Evolutionary conservation across 495 filamentous ascomycete species (phyloP), one percentile per base, ranked within the genome.

Genomic region (Annulohypoxylon stygium): DNA sequence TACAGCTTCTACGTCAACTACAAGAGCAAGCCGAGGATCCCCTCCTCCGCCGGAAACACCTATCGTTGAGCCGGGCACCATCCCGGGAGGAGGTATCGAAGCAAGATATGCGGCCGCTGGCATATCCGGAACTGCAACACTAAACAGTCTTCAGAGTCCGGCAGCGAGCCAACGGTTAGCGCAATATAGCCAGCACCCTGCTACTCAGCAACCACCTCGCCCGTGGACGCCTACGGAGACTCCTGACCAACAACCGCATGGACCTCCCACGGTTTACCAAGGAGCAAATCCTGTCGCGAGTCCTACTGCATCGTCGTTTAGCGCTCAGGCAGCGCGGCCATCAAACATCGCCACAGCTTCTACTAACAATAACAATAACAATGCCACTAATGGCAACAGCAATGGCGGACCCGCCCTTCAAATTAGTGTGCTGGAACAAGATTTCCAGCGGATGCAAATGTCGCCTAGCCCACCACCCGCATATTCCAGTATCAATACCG

Each of bases 181-280:
- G 25, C 92, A 94, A 61, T 97, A 97, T 83, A 85, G 86, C 26
- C 74, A 78, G 36, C 74, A 73, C 26, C 80, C 82, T 12, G 78
- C 76, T 50, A 76, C 80, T 30, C 86, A 78, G 43, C 85, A 85
- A 60, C 84, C 88, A 9, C 85, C 87, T 43, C 87, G 95, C 60
- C 94, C 94, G 53, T 99, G 96, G 96, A 99, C 97, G 16, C 96
- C 96, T 0, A 98, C 96, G 30, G 96, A 99, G 78, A 86, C 91
- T 61, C 95, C 96, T 2, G 96, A 93, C 5, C 91, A 90, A 64
- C 89, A 94, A 65, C 95, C 94, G 2, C 94, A 97, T 85, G 96
- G 95, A 0, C 95, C 96, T 36, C 94, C 96, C 4, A 94, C 93
- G 0, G 91, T 97, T 2, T 99, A 97, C 74, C 96, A 98, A 80